Evolutionary conservation across 202 grass and related monocot genomes (phyloP).

Genomic region (Musa balbisiana): DNA sequence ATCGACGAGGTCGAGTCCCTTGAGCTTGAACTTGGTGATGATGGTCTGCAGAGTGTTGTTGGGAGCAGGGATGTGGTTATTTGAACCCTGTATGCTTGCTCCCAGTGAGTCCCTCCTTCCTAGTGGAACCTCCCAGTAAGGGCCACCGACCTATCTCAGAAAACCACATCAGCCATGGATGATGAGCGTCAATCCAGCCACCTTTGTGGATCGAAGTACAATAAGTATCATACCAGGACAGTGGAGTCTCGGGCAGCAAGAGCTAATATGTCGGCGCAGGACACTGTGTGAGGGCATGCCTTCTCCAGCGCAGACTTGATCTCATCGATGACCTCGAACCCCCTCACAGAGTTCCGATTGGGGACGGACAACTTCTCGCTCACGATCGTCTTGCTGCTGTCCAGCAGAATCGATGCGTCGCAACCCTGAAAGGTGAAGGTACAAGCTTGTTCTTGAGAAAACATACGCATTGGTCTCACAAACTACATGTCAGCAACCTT

Average conservation of each 20-base stretch:
- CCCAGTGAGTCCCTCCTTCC: background rate
- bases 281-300: slow-evolving; percentile 53
- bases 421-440: slow-evolving; percentile 37
- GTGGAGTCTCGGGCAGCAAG: slow-evolving; percentile 52
- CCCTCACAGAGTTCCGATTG: slow-evolving; percentile 61
- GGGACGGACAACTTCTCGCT: slow-evolving; percentile 71
- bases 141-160: background rate
- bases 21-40: slow-evolving; percentile 15
- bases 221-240: slow-evolving; percentile 38
- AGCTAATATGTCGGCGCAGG: slow-evolving; percentile 69
- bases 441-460: no score
- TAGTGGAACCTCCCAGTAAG: slow-evolving; percentile 6
- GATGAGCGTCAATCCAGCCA: background rate
- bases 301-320: slow-evolving; percentile 72
- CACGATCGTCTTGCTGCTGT: slow-evolving; percentile 46
- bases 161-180: no score
- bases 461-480: no score
- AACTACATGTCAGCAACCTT: background rate
- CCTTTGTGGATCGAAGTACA: background rate
- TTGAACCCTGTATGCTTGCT: slow-evolving; percentile 3
- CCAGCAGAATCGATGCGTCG: slow-evolving; percentile 63
- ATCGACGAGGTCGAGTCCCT: background rate
- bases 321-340: slow-evolving; percentile 81
- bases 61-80: slow-evolving; percentile 6
- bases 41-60: slow-evolving; percentile 7